Conservation (phyloP, 805 yeast species). For the Wickerhamomyces alni region DNA sequence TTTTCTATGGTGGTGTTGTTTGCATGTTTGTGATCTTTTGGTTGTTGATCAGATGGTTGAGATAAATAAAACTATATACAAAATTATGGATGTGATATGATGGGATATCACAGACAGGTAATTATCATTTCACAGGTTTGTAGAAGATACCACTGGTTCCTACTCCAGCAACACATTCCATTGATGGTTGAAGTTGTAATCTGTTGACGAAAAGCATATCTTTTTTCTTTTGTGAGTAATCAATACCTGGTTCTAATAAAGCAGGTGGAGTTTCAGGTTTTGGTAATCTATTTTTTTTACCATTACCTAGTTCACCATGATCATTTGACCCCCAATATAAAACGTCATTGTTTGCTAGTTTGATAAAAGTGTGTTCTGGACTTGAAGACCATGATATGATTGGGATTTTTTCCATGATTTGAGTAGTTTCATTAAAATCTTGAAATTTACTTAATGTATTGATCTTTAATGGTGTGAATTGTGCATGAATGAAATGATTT, state of each 20-base stretch:
- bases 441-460: slow-evolving; percentile 31
- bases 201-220: slow-evolving; percentile 35
- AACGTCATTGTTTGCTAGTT: slow-evolving; percentile 58
- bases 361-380: slow-evolving; percentile 55
- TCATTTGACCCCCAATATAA: slow-evolving; percentile 82
- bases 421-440: slow-evolving; percentile 47
- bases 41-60: slow-evolving; percentile 57
- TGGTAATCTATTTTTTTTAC: slow-evolving; percentile 56
- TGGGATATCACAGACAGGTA: too few relatives aligned
- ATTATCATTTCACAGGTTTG: slow-evolving; percentile 11
- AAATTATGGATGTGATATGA: too few relatives aligned
- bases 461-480: slow-evolving; percentile 57
- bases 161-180: slow-evolving; percentile 57
- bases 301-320: slow-evolving; percentile 79
- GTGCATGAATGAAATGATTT: slow-evolving; percentile 70
- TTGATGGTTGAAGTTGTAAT: slow-evolving; percentile 44
- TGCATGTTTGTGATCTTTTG: slow-evolving; percentile 62
- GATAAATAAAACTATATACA: too few relatives aligned
- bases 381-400: slow-evolving; percentile 56
- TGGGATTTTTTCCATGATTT: slow-evolving; percentile 37
- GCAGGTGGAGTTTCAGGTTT: slow-evolving; percentile 50
- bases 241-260: slow-evolving; percentile 46
- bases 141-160: slow-evolving; percentile 61
- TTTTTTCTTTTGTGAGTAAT: slow-evolving; percentile 23
- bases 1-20: slow-evolving; percentile 72